phyloP scores from a whole-genome alignment of 1,284 basidiomycete species.

The Ustilago crameri region DNA sequence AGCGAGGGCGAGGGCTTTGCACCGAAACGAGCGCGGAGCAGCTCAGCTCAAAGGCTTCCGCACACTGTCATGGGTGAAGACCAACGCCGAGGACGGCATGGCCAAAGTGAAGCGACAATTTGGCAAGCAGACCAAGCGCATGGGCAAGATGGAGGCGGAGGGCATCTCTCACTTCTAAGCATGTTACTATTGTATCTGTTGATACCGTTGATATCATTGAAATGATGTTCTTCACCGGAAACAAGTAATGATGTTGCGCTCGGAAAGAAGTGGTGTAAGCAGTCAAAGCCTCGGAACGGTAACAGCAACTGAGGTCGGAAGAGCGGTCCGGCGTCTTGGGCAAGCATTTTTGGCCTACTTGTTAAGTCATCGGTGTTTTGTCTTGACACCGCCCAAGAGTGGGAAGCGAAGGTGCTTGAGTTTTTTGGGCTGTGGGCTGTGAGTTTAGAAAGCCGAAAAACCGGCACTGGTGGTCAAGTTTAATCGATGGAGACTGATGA shows the following conservation, averaged over 20 bases:
- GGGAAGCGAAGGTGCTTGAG: no score
- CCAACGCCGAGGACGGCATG: constrained; percentile 52
- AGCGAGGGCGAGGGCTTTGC: constrained; percentile 45
- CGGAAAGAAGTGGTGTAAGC: no score
- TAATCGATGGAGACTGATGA: not conserved
- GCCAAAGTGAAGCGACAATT: constrained; percentile 46
- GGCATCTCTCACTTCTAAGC: constrained; percentile 59
- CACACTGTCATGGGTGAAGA: constrained; percentile 59
- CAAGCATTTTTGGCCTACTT: not conserved
- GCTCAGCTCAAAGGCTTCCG: constrained; percentile 62
- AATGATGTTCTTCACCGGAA: no score
- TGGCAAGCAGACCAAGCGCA: constrained; percentile 44
- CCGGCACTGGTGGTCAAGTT: not conserved
- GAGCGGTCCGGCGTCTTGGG: constrained; percentile 24
- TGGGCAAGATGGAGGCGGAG: constrained; percentile 62
- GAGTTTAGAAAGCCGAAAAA: not conserved
- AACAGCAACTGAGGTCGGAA: constrained; percentile 8
- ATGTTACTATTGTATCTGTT: not conserved
- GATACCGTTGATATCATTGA: no score
- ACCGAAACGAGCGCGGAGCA: constrained; percentile 56
- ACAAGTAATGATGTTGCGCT: no score
- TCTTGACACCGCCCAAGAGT: not conserved
- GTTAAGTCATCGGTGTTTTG: not conserved
- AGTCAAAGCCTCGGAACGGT: no score
- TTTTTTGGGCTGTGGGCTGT: not conserved